Conservation (phyloP, 2,329 filamentous ascomycete genomes). For the Nigrospora osmanthi region DNA sequence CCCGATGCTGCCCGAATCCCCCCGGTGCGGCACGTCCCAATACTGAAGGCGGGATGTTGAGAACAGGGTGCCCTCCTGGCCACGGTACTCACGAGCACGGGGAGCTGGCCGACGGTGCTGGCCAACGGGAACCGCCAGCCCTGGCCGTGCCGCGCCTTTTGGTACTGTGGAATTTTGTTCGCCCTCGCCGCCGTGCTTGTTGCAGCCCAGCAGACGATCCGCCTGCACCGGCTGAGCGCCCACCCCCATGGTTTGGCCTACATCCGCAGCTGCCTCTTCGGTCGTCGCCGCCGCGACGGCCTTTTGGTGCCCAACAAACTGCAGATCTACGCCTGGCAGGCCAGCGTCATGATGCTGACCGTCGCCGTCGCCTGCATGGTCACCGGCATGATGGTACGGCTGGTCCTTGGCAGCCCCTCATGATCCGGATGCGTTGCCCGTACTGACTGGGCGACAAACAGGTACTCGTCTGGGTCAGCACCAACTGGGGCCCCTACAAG, state of each 20-base stretch:
- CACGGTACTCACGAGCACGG: slow-evolving; percentile 31
- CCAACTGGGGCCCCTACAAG: slow-evolving; percentile 9
- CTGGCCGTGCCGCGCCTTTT: slow-evolving; percentile 30
- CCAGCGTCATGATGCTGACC: slow-evolving; percentile 9
- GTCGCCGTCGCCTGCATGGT: slow-evolving; percentile 12
- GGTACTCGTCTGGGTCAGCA: slow-evolving; percentile 12
- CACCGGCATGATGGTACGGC: slow-evolving; percentile 8
- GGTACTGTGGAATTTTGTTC: slow-evolving; percentile 36
- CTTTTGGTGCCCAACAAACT: slow-evolving; percentile 3
- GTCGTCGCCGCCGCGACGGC: background rate
- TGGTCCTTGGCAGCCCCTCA: no score
- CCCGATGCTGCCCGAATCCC: no score
- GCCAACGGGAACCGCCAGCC: slow-evolving; percentile 25
- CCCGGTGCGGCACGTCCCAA: background rate
- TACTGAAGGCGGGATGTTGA: no score
- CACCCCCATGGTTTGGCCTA: slow-evolving; percentile 26
- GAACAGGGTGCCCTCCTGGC: slow-evolving; percentile 24
- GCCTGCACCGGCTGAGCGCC: slow-evolving; percentile 30
- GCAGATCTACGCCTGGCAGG: slow-evolving; percentile 16
- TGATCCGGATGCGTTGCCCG: no score
- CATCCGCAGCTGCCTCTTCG: slow-evolving; percentile 18
- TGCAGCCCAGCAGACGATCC: slow-evolving; percentile 31
- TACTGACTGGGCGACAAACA: no score
- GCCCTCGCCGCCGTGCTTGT: slow-evolving; percentile 41
- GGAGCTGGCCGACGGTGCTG: slow-evolving; percentile 32